These are phyloP conservation scores for Chaetoscypha palmicola DNA, from an alignment of 2,329 filamentous ascomycete species.

Conservation along the genomic window DNA sequence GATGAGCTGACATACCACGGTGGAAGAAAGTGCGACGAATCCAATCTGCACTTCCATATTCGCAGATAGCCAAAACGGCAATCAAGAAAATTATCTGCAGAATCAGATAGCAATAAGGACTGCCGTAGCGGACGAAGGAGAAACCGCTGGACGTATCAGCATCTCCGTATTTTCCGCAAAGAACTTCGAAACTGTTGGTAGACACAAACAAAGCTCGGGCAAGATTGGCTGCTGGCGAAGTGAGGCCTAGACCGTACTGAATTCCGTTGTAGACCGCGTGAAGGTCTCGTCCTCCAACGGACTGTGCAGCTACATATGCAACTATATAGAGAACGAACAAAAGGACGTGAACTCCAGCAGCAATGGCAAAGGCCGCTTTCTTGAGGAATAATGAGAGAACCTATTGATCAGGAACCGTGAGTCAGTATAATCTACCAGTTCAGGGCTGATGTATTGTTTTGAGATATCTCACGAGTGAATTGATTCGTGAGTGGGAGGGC, in stretches of 20 bases:
- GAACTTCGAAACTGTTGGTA: constrained; percentile 19
- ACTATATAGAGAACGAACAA: constrained; percentile 43
- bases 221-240: constrained; percentile 53
- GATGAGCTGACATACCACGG: constrained; percentile 17
- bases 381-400: constrained; percentile 23
- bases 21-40: constrained; percentile 19
- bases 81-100: constrained; percentile 25
- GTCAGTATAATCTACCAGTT: no score
- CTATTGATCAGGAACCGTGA: no score
- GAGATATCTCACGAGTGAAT: no score
- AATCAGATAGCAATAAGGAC: constrained; percentile 22
- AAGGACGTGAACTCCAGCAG: constrained; percentile 23
- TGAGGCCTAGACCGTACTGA: constrained; percentile 49
- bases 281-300: constrained; percentile 46
- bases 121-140: constrained; percentile 23
- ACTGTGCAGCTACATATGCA: constrained; percentile 45
- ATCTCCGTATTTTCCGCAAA: constrained; percentile 23
- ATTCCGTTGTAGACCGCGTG: constrained; percentile 45
- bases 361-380: constrained; percentile 25
- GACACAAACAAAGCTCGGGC: constrained; percentile 49
- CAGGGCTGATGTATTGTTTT: no score
- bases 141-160: constrained; percentile 16
- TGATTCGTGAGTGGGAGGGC: no score
- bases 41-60: constrained; percentile 26
- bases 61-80: constrained; percentile 16